These are phyloP conservation scores for Conticribra weissflogii DNA, from an alignment of 108 stramenopile species.

Conservation along the genomic window DNA sequence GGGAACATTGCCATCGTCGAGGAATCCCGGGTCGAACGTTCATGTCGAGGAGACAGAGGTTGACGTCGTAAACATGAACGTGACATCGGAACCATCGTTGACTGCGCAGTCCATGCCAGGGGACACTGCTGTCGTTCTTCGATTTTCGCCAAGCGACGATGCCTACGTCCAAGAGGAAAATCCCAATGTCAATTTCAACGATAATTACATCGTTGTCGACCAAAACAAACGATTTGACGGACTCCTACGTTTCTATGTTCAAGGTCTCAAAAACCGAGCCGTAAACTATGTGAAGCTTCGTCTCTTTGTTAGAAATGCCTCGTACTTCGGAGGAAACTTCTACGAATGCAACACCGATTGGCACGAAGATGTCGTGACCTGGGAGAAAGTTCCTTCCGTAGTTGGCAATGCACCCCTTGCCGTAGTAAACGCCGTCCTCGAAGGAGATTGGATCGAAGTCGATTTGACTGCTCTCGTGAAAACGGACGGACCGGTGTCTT, in stretches of 20 bases:
- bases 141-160: slow-evolving; percentile 22
- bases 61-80: too few relatives aligned
- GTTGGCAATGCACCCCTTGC: slow-evolving; percentile 24
- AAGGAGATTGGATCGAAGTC: slow-evolving; percentile 42
- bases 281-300: slow-evolving; percentile 41
- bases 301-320: slow-evolving; percentile 28
- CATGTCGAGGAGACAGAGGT: too few relatives aligned
- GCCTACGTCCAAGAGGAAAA: slow-evolving; percentile 32
- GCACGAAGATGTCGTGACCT: slow-evolving; percentile 47
- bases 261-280: slow-evolving; percentile 25
- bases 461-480: slow-evolving; percentile 32
- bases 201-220: slow-evolving; percentile 40
- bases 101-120: too few relatives aligned
- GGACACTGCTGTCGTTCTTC: slow-evolving; percentile 11
- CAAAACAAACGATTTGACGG: slow-evolving; percentile 46
- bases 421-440: slow-evolving; percentile 17
- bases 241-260: slow-evolving; percentile 39
- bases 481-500: slow-evolving; percentile 33
- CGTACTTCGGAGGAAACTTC: slow-evolving; percentile 38
- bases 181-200: slow-evolving; percentile 35
- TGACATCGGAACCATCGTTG: too few relatives aligned
- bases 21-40: too few relatives aligned
- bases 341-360: slow-evolving; percentile 31
- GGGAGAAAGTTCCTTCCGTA: slow-evolving; percentile 42
- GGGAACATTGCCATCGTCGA: not conserved